Evolutionary conservation across 1,139 yeast genomes (phyloP).

Genomic region (Debaryomyces sp.): DNA sequence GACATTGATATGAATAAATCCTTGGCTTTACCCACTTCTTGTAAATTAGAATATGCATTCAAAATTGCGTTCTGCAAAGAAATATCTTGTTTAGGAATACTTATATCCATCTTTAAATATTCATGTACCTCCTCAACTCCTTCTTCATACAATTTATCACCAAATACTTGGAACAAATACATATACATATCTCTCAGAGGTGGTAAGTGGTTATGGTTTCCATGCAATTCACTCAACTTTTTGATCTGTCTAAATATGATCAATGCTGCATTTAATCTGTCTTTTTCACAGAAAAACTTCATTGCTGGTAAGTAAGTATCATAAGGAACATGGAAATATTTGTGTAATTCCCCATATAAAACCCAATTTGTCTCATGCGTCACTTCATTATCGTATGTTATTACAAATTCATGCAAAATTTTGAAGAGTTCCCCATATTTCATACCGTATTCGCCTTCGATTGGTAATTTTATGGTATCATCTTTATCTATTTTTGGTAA

Average conservation of each 20-base stretch:
- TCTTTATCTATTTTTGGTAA: conserved; percentile 49
- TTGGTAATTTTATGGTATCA: conserved; percentile 31
- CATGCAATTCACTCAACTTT: conserved; percentile 57
- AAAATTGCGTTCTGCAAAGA: conserved; percentile 62
- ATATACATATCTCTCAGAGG: conserved; percentile 73
- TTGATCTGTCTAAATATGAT: conserved; percentile 66
- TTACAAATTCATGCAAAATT: conserved; percentile 48
- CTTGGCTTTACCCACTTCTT: conserved; percentile 60
- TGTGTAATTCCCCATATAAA: conserved; percentile 60
- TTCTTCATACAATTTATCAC: conserved; percentile 60
- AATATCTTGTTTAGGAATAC: conserved; percentile 57
- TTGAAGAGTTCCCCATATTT: conserved; percentile 38
- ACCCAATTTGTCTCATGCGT: conserved; percentile 61
- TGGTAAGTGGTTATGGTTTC: conserved; percentile 42
- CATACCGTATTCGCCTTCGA: conserved; percentile 26
- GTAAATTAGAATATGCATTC: conserved; percentile 66
- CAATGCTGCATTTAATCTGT: conserved; percentile 66
- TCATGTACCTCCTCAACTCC: conserved; percentile 72
- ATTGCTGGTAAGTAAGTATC: conserved; percentile 64
- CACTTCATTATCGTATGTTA: conserved; percentile 42
- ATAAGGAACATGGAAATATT: conserved; percentile 60
- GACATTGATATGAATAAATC: conserved; percentile 64
- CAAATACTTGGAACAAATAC: conserved; percentile 64
- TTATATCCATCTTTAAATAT: conserved; percentile 65
- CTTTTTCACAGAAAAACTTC: conserved; percentile 57